Percentiles rank a stretch among this genome's conserved stretches.
Conservation (phyloP, 768 basidiomycete genomes). For the Xerocomellus dryophilus region DNA sequence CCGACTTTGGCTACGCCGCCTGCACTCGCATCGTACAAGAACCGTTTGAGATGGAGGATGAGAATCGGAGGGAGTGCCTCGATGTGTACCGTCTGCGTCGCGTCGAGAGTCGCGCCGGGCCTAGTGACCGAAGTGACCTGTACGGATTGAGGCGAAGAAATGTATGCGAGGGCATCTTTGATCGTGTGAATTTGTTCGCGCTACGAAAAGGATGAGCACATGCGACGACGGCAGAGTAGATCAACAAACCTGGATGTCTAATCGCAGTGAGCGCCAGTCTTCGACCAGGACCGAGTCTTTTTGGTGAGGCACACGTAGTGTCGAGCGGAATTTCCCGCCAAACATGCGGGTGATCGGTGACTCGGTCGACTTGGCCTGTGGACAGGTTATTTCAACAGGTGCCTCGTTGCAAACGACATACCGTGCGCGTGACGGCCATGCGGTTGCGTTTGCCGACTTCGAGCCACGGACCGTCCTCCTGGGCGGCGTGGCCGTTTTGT, state of each 20-base stretch:
- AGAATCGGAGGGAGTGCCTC: conserved; percentile 82
- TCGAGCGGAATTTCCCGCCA: conserved; percentile 87
- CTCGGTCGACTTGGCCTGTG: conserved; percentile 72
- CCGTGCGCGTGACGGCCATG: conserved; percentile 73
- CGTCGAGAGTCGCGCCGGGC: conserved; percentile 64
- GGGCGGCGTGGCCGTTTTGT: conserved; percentile 15
- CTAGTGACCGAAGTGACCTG: conserved; percentile 59
- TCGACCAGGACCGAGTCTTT: conserved; percentile 87
- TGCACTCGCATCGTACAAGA: conserved; percentile 75
- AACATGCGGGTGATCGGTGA: conserved; percentile 91
- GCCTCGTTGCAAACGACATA: conserved; percentile 37
- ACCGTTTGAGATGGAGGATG: conserved; percentile 87
- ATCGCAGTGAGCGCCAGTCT: conserved; percentile 83
- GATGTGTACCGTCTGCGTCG: conserved; percentile 68
- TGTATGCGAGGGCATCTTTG: conserved; percentile 74
- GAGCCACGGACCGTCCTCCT: conserved; percentile 76
- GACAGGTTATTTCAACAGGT: background rate
- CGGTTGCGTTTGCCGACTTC: conserved; percentile 92
- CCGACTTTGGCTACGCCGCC: conserved; percentile 82
- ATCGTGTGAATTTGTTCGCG: conserved; percentile 73
- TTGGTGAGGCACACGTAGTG: conserved; percentile 74
- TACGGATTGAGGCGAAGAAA: conserved; percentile 78
- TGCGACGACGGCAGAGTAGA: background rate
- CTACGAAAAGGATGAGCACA: conserved; percentile 33
- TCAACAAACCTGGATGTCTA: conserved; percentile 78